These are phyloP conservation scores for Xylaria multiplex DNA, from an alignment of 2,329 filamentous ascomycete genomes.

Conservation along the genomic window DNA sequence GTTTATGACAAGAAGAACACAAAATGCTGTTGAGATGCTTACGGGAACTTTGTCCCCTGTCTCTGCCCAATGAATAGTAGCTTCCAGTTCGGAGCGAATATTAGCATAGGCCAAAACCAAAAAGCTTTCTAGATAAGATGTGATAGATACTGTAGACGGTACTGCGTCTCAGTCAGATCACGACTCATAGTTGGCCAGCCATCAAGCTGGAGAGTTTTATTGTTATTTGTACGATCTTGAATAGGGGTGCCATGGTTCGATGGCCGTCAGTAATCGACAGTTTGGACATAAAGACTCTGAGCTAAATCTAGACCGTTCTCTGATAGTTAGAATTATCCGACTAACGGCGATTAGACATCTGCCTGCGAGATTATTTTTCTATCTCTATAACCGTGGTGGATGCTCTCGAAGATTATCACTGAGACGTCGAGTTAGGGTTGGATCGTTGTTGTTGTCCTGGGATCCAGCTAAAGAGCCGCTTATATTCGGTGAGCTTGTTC, in stretches of 20 bases:
- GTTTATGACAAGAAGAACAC: background rate
- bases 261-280: background rate
- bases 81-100: background rate
- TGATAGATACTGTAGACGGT: background rate
- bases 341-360: background rate
- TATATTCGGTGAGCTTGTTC: slow-evolving; percentile 39
- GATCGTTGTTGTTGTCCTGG: slow-evolving; percentile 43
- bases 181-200: background rate
- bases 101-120: background rate
- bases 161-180: background rate
- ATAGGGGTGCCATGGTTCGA: background rate
- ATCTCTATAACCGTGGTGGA: slow-evolving; percentile 45
- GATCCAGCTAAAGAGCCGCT: slow-evolving; percentile 40
- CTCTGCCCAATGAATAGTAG: background rate
- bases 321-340: background rate
- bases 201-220: background rate
- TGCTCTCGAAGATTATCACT: slow-evolving; percentile 49
- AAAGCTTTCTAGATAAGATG: background rate
- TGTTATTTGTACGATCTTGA: background rate
- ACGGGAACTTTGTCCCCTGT: background rate
- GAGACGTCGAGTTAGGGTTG: slow-evolving; percentile 43
- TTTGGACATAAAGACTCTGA: background rate
- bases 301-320: background rate
- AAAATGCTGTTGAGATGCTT: background rate
- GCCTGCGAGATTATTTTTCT: background rate